phyloP scores from a whole-genome alignment of 2,329 filamentous ascomycete genomes.

The Microsporum canis region DNA sequence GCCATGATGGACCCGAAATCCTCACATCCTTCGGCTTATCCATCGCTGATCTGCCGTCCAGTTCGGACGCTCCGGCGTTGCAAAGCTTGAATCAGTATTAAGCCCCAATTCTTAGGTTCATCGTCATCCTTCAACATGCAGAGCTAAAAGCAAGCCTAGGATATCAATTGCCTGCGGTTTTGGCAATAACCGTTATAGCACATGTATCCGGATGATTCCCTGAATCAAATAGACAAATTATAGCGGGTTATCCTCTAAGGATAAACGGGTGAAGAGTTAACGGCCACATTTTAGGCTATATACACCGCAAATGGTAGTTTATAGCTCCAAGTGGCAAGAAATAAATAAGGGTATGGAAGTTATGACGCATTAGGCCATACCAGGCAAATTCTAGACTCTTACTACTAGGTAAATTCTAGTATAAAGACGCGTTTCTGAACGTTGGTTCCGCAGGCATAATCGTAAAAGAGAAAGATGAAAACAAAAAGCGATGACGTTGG shows the following conservation, averaged over 20 bases:
- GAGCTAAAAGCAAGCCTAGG: not conserved
- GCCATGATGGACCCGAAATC: not conserved
- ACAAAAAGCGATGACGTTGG: not conserved
- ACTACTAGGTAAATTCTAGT: not conserved
- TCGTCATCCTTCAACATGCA: not conserved
- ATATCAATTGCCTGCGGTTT: no score
- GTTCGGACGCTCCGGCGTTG: not conserved
- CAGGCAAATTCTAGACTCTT: not conserved
- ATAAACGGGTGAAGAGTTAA: not conserved
- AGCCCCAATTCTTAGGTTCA: not conserved
- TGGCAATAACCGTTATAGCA: not conserved
- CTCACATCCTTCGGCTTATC: not conserved
- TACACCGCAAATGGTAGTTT: not conserved
- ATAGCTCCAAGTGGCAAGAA: not conserved
- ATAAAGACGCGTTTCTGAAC: not conserved
- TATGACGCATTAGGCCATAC: not conserved
- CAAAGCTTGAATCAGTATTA: not conserved
- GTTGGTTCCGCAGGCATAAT: not conserved
- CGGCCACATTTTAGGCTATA: not conserved
- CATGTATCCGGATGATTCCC: not conserved
- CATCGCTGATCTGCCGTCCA: not conserved
- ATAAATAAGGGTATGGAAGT: not conserved
- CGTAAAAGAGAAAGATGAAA: no score
- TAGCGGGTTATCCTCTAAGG: not conserved
- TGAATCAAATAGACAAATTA: not conserved